Percentiles rank a stretch among this genome's conserved stretches.
These are phyloP conservation scores for Arthrobotrys entomopaga DNA, from an alignment of 2,329 filamentous ascomycete species.

Conservation along the genomic window DNA sequence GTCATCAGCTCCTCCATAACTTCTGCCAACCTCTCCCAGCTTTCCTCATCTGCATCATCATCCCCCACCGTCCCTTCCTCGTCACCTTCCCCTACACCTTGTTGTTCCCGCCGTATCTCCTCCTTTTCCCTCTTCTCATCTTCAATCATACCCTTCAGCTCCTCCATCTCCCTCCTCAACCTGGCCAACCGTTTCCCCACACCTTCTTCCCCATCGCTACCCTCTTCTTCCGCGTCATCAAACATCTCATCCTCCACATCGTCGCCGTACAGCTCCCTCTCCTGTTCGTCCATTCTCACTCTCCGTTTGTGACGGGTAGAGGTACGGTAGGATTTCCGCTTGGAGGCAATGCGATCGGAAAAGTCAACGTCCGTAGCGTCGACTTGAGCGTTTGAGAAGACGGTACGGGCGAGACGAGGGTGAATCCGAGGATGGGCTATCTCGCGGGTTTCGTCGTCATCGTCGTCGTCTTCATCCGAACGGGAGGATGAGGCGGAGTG, in stretches of 20 bases:
- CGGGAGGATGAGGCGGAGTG: slow-evolving; percentile 65
- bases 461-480: slow-evolving; percentile 63
- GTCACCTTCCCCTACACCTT: slow-evolving; percentile 64
- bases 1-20: slow-evolving; percentile 68
- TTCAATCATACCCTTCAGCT: slow-evolving; percentile 69
- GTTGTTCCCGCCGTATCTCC: slow-evolving; percentile 62
- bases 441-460: slow-evolving; percentile 70
- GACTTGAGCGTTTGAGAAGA: slow-evolving; percentile 79
- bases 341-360: slow-evolving; percentile 84
- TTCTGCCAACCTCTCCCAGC: slow-evolving; percentile 75
- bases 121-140: slow-evolving; percentile 66
- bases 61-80: slow-evolving; percentile 60
- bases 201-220: slow-evolving; percentile 74
- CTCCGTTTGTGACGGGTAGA: slow-evolving; percentile 74
- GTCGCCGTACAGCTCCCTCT: slow-evolving; percentile 53
- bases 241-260: slow-evolving; percentile 68
- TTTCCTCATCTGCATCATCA: slow-evolving; percentile 65
- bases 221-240: slow-evolving; percentile 81
- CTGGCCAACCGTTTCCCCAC: slow-evolving; percentile 82
- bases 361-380: slow-evolving; percentile 85
- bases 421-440: slow-evolving; percentile 82
- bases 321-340: slow-evolving; percentile 83
- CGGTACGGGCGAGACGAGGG: slow-evolving; percentile 79
- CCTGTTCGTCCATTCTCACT: slow-evolving; percentile 68
- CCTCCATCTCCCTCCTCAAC: slow-evolving; percentile 82